Evolutionary conservation across 1,284 basidiomycete species (phyloP).

Genomic region (Papiliotrema terrestris): DNA sequence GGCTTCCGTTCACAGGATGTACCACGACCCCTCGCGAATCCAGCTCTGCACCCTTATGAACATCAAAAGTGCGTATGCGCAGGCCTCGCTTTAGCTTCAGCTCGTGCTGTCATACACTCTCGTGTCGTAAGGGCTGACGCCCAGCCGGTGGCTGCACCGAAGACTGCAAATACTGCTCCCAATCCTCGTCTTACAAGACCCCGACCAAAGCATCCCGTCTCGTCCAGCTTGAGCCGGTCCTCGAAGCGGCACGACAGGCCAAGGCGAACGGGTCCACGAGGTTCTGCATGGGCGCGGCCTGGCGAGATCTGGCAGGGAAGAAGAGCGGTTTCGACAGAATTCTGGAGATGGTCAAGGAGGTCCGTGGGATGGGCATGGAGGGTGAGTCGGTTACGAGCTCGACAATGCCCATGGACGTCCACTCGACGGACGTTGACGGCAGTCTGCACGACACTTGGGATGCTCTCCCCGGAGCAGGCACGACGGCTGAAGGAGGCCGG

Average conservation of each 20-base stretch:
- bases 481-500: conserved; percentile 88
- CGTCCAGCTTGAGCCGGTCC: conserved; percentile 86
- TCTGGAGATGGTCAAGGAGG: conserved; percentile 80
- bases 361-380: conserved; percentile 88
- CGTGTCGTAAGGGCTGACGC: not conserved
- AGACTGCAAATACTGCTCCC: conserved; percentile 98
- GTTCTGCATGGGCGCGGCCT: conserved; percentile 99
- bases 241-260: conserved; percentile 84
- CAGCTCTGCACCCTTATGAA: conserved; percentile 98
- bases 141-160: conserved; percentile 90
- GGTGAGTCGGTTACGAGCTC: conserved; percentile 30
- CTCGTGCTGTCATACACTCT: not conserved
- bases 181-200: conserved; percentile 88
- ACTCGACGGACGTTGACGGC: conserved; percentile 1
- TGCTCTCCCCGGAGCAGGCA: conserved; percentile 94
- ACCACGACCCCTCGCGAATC: conserved; percentile 84
- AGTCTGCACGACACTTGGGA: conserved; percentile 97
- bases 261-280: conserved; percentile 95
- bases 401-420: no score
- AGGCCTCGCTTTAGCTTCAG: conserved; percentile 15
- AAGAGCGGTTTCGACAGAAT: conserved; percentile 95
- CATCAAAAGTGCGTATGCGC: conserved; percentile 78
- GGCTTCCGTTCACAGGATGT: conserved; percentile 69
- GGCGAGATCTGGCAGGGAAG: conserved; percentile 89
- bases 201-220: conserved; percentile 82